Evolutionary conservation across 495 filamentous ascomycete genomes (phyloP).

Genomic region (Penicillium argentinense): DNA sequence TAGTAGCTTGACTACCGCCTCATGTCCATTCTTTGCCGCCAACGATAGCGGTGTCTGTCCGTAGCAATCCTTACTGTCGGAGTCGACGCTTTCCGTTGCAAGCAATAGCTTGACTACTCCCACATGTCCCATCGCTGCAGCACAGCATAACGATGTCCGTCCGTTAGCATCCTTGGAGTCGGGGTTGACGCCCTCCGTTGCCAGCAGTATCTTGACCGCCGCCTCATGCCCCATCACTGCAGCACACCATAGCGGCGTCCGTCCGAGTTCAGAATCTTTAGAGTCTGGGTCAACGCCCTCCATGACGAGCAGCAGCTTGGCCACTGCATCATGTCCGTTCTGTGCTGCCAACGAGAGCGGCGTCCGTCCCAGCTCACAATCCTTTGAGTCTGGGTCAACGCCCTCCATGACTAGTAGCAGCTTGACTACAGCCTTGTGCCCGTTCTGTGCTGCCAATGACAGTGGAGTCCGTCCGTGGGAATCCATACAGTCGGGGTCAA

Average conservation of each 20-base stretch:
- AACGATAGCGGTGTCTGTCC: slow-evolving; percentile 17
- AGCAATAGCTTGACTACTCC: slow-evolving; percentile 23
- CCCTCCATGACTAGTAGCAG: no score
- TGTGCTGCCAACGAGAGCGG: background rate
- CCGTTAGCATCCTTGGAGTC: background rate
- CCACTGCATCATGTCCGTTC: background rate
- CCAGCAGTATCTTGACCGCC: no score
- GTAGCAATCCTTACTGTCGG: slow-evolving; percentile 12
- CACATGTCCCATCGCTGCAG: slow-evolving; percentile 2
- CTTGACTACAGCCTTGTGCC: slow-evolving; percentile 10
- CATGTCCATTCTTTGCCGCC: slow-evolving; percentile 17
- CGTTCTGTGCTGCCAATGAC: slow-evolving; percentile 9
- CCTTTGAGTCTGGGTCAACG: no score
- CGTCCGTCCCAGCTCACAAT: no score
- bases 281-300: no score
- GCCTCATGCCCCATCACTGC: no score
- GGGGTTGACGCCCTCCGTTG: background rate
- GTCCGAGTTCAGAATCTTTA: no score
- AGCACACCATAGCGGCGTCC: no score
- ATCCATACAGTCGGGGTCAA: slow-evolving; percentile 16
- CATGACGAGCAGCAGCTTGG: background rate
- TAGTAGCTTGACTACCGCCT: slow-evolving; percentile 1
- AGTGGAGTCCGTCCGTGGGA: slow-evolving; percentile 16
- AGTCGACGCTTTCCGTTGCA: slow-evolving; percentile 8
- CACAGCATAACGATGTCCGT: background rate